Conservation (phyloP, 805 yeast genomes). For the Debaryomyces hansenii region DNA sequence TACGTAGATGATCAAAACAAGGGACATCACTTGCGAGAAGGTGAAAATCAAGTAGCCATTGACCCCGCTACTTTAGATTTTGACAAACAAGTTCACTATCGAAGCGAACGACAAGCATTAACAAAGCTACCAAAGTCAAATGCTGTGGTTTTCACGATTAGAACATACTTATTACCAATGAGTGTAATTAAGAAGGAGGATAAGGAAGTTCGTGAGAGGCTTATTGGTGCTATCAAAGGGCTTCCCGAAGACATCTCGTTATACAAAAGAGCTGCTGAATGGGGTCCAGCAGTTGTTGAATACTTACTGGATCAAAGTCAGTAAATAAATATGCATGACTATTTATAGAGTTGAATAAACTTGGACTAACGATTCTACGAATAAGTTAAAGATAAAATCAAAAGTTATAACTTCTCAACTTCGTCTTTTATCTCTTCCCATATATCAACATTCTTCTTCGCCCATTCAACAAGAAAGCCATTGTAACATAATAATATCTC, state of each 20-base stretch:
- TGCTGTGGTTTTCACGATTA: constrained; percentile 41
- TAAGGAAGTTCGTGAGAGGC: constrained; percentile 42
- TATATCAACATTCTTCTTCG: constrained; percentile 60
- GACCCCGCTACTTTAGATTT: constrained; percentile 35
- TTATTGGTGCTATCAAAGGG: constrained; percentile 59
- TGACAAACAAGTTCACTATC: constrained; percentile 36
- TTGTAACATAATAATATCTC: constrained; percentile 55
- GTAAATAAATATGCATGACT: background rate
- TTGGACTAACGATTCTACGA: background rate
- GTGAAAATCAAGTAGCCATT: constrained; percentile 21
- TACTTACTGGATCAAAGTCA: constrained; percentile 14
- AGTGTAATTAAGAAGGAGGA: constrained; percentile 30
- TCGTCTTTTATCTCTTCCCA: constrained; percentile 65
- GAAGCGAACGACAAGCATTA: constrained; percentile 44
- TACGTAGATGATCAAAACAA: constrained; percentile 41
- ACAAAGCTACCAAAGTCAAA: constrained; percentile 38
- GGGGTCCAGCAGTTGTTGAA: constrained; percentile 67
- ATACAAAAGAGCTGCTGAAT: constrained; percentile 62
- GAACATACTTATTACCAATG: constrained; percentile 41
- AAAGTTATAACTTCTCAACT: constrained; percentile 21
- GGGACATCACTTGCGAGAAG: constrained; percentile 35
- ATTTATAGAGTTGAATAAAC: background rate
- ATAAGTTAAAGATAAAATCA: background rate
- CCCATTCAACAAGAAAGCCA: constrained; percentile 62
- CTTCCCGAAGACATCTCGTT: constrained; percentile 57